Evolutionary conservation across 441 rosid genomes (phyloP).

Genomic region (Rhodomyrtus psidioides): DNA sequence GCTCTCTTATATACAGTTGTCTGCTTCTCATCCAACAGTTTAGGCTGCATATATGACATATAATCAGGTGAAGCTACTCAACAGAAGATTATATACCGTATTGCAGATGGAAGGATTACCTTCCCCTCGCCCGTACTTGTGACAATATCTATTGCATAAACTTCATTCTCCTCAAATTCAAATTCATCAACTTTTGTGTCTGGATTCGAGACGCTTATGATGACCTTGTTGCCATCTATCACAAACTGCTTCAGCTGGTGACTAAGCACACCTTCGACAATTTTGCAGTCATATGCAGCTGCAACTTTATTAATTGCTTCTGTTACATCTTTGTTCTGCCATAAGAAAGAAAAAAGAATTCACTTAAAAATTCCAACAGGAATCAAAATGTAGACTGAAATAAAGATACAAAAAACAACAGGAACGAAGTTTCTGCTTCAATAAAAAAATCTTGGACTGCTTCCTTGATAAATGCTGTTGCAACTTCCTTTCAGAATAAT

Average conservation of each 20-base stretch:
- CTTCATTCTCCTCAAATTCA: conserved; percentile 90
- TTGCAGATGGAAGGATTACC: conserved; percentile 24
- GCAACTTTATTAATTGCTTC: conserved; percentile 97
- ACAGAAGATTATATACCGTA: not conserved
- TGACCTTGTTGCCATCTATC: conserved; percentile 82
- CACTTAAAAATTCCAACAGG: not conserved
- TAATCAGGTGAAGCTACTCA: not conserved
- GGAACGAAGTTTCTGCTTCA: not conserved
- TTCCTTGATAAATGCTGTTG: not conserved
- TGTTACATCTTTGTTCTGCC: conserved; percentile 85
- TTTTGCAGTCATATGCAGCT: conserved; percentile 89
- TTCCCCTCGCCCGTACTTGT: conserved; percentile 93
- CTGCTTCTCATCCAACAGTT: conserved; percentile 82
- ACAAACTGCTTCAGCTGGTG: conserved; percentile 86
- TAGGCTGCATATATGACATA: conserved; percentile 49
- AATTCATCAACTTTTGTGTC: conserved; percentile 90
- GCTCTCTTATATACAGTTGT: conserved; percentile 89
- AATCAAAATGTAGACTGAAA: not conserved
- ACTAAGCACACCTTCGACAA: conserved; percentile 95
- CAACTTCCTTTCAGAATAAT: not conserved
- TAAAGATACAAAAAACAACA: not conserved
- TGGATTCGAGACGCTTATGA: conserved; percentile 59
- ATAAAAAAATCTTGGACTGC: not conserved
- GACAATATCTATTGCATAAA: conserved; percentile 83
- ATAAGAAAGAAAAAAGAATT: conserved; percentile 1